These are phyloP conservation scores for Coffea humblotiana DNA, from an alignment of 305 asterid species.

Conservation along the genomic window DNA sequence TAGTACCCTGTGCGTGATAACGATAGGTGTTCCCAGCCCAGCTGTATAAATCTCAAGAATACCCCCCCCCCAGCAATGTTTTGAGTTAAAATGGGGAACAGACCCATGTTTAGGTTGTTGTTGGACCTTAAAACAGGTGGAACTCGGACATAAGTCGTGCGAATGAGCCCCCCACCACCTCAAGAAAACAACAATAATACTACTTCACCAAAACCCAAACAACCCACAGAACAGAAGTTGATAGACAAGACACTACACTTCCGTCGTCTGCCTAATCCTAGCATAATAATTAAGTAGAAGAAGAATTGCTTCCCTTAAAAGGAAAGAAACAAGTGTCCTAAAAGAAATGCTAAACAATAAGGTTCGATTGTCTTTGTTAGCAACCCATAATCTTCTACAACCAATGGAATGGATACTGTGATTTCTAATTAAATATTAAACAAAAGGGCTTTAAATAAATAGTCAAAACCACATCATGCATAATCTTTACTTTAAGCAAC, in stretches of 20 bases:
- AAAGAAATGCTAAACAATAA: neutral
- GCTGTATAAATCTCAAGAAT: neutral
- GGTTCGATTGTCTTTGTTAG: slow-evolving; percentile 24
- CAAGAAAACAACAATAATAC: slow-evolving; percentile 20
- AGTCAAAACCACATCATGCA: slow-evolving; percentile 14
- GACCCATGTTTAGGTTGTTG: neutral
- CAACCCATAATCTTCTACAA: slow-evolving; percentile 7
- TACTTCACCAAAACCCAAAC: slow-evolving; percentile 22
- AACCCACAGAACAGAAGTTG: slow-evolving; percentile 23
- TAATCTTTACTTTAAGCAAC: slow-evolving; percentile 20
- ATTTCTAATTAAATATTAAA: slow-evolving; percentile 4
- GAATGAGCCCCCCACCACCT: neutral
- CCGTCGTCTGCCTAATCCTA: slow-evolving; percentile 22
- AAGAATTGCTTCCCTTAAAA: slow-evolving; percentile 39
- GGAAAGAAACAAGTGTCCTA: slow-evolving; percentile 26
- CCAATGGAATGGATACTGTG: slow-evolving; percentile 4
- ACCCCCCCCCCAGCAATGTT: neutral
- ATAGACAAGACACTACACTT: slow-evolving; percentile 22
- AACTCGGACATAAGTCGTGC: slow-evolving; percentile 3
- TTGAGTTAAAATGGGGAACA: neutral
- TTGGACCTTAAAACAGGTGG: neutral
- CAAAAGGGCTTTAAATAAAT: slow-evolving; percentile 7
- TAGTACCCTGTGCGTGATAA: neutral
- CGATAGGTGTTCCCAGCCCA: neutral
- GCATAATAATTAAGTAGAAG: neutral